phyloP scores from a whole-genome alignment of 2,329 filamentous ascomycete species.

The Fusarium graminum region DNA sequence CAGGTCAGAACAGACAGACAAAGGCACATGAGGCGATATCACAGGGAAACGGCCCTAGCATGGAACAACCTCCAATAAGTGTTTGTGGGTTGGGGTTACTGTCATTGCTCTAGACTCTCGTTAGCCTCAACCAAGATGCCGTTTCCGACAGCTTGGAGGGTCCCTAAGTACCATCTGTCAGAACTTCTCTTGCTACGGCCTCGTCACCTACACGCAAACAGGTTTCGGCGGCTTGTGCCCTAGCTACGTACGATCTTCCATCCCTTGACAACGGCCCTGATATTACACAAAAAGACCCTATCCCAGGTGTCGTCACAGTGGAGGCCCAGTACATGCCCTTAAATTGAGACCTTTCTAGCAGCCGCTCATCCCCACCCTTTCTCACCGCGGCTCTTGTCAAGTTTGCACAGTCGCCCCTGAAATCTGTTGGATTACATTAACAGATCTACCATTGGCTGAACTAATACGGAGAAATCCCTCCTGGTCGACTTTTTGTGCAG shows the following conservation, averaged over 20 bases:
- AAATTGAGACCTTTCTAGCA: conserved; percentile 39
- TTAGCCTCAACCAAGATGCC: conserved; percentile 35
- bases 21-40: conserved; percentile 36
- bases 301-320: conserved; percentile 37
- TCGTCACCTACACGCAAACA: not conserved
- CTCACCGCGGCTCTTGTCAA: conserved; percentile 48
- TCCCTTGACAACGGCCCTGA: conserved; percentile 7
- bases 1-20: not conserved
- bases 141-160: conserved; percentile 39
- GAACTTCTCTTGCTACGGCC: conserved; percentile 1
- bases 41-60: conserved; percentile 34
- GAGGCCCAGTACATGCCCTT: conserved; percentile 32
- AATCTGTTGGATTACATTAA: conserved; percentile 49
- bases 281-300: conserved; percentile 31
- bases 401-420: conserved; percentile 45
- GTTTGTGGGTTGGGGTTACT: conserved; percentile 40
- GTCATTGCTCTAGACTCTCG: conserved; percentile 34
- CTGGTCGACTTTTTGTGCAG: conserved; percentile 42
- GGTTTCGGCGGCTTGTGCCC: not conserved
- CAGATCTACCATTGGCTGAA: conserved; percentile 40
- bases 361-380: conserved; percentile 36
- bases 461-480: conserved; percentile 43
- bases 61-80: conserved; percentile 34
- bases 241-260: not conserved
- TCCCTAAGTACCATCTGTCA: conserved; percentile 19